Percentiles rank a stretch among this genome's conserved stretches.
These are phyloP conservation scores for Iberis pinnata DNA, from an alignment of 345 rosid species.

Conservation along the genomic window DNA sequence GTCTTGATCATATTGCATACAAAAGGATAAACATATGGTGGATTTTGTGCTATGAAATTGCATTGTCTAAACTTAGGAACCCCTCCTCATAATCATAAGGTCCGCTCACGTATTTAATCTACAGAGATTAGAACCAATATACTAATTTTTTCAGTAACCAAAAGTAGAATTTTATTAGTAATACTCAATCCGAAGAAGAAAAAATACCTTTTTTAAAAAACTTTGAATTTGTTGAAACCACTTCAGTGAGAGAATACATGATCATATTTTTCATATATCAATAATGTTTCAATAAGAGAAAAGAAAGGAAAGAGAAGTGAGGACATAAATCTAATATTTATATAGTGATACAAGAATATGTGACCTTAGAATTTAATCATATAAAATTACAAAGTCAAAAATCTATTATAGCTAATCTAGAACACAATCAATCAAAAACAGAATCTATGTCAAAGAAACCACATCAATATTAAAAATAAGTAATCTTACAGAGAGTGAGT, in stretches of 20 bases:
- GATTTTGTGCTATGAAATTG: slow-evolving; percentile 69
- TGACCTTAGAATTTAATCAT: too few species aligned
- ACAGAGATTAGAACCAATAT: slow-evolving; percentile 20
- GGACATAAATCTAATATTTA: too few species aligned
- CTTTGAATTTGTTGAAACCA: too few species aligned
- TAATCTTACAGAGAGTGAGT: slow-evolving; percentile 60
- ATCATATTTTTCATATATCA: too few species aligned
- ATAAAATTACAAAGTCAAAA: background rate
- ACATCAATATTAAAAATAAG: background rate
- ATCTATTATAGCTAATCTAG: background rate
- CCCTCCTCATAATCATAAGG: slow-evolving; percentile 82
- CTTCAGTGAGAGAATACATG: too few species aligned
- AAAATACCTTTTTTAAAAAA: too few species aligned
- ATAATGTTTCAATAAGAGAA: too few species aligned
- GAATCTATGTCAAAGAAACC: too few species aligned
- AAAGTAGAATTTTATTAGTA: background rate
- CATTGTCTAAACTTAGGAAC: slow-evolving; percentile 60
- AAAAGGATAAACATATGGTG: slow-evolving; percentile 93
- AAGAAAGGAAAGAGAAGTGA: too few species aligned
- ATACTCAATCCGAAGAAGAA: too few species aligned
- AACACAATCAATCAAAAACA: background rate
- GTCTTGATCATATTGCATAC: slow-evolving; percentile 85
- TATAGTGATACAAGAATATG: too few species aligned
- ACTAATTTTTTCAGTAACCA: background rate
- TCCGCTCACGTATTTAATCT: slow-evolving; percentile 94